Conservation (phyloP, 1,284 basidiomycete genomes). For the Moesziomyces sp. region DNA sequence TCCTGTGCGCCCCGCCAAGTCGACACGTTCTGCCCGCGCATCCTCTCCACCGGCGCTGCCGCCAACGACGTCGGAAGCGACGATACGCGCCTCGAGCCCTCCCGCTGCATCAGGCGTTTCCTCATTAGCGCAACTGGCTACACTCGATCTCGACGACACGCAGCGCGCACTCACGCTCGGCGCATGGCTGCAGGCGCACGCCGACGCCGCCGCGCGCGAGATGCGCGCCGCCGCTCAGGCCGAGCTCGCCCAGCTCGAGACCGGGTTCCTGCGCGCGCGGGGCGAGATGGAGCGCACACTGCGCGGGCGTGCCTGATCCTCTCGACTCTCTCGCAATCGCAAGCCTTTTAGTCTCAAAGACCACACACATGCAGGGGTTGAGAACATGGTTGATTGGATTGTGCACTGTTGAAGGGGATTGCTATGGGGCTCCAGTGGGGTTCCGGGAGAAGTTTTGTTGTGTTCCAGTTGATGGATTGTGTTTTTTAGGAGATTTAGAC, state of each 20-base stretch:
- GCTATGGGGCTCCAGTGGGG: too few relatives aligned
- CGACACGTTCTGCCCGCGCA: too few relatives aligned
- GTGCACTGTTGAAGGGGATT: too few relatives aligned
- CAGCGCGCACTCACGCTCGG: slow-evolving; percentile 43
- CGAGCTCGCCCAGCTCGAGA: slow-evolving; percentile 31
- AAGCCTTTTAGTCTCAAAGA: too few relatives aligned
- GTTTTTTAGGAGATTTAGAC: not conserved
- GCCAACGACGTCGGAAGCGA: slow-evolving; percentile 26
- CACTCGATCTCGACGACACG: slow-evolving; percentile 16
- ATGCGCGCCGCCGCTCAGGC: slow-evolving; percentile 31
- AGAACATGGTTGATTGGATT: too few relatives aligned
- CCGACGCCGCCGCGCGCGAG: slow-evolving; percentile 34
- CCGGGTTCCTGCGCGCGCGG: slow-evolving; percentile 13
- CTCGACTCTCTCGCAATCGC: too few relatives aligned
- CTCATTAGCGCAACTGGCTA: slow-evolving; percentile 18
- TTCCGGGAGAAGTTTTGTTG: too few relatives aligned
- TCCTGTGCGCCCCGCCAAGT: too few relatives aligned
- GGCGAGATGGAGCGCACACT: slow-evolving; percentile 21
- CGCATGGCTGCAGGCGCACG: slow-evolving; percentile 44
- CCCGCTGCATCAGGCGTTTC: slow-evolving; percentile 15
- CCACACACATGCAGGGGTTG: too few relatives aligned
- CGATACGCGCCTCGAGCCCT: slow-evolving; percentile 25
- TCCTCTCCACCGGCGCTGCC: not conserved
- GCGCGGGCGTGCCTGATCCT: slow-evolving; percentile 2
- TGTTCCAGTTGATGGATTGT: too few relatives aligned